These are phyloP conservation scores for Syzygium malaccense DNA, from an alignment of 441 rosid genomes.

Conservation along the genomic window DNA sequence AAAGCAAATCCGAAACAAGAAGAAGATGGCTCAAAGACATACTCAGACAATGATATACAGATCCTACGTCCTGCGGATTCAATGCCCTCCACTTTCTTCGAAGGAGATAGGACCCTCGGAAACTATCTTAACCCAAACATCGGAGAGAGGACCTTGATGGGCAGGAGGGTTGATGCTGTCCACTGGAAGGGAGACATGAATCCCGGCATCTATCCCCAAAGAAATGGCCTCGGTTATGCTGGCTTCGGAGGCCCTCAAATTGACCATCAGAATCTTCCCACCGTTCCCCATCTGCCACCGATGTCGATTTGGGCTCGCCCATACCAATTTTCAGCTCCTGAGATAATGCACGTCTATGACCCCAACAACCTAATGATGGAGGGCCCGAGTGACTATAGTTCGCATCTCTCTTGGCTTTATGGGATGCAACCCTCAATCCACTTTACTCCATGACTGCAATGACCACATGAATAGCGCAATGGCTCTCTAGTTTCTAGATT, in stretches of 20 bases:
- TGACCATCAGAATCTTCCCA: not conserved
- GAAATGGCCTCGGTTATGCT: not conserved
- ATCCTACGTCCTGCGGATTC: not conserved
- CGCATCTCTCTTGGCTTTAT: not conserved
- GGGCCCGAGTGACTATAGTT: not conserved
- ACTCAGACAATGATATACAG: not conserved
- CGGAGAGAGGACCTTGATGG: conserved; percentile 4
- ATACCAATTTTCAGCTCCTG: not conserved
- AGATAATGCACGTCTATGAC: not conserved
- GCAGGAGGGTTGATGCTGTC: not conserved
- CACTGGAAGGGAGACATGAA: not conserved
- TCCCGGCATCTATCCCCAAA: not conserved
- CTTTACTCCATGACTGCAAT: not conserved
- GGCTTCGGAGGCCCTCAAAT: not conserved
- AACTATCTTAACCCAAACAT: conserved; percentile 18
- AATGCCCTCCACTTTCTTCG: not conserved
- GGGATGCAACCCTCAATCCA: not conserved
- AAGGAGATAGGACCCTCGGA: conserved; percentile 1
- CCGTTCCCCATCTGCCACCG: not conserved
- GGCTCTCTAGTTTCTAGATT: not conserved
- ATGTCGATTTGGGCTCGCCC: not conserved
- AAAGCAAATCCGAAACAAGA: conserved; percentile 10
- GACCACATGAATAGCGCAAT: not conserved
- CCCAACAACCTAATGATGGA: not conserved
- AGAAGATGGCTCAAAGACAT: not conserved